A percentile compares a stretch with the other conserved stretches of the same genome.
These are phyloP conservation scores for Dunaliella salina DNA, from an alignment of 163 green algal genomes.

Conservation along the genomic window DNA sequence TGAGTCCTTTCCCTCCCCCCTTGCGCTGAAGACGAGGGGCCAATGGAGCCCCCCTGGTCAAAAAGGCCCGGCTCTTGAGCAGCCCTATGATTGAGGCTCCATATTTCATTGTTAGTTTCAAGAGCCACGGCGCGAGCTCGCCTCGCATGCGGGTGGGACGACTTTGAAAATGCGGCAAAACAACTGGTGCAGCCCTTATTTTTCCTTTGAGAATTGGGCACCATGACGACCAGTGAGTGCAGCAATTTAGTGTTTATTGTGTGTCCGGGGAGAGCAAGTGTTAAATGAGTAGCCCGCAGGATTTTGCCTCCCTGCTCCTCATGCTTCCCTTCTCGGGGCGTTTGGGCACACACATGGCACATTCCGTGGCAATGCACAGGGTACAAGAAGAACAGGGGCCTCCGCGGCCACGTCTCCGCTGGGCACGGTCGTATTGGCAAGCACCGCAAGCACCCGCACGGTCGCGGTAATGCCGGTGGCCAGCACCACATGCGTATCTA, in stretches of 20 bases:
- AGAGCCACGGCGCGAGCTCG: too few relatives aligned
- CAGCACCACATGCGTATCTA: constrained; percentile 98
- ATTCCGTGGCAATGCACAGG: constrained; percentile 28
- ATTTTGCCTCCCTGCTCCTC: not conserved
- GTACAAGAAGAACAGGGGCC: constrained; percentile 95
- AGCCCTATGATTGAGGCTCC: too few relatives aligned
- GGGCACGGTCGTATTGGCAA: constrained; percentile 98
- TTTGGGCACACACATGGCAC: not conserved
- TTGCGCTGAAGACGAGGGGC: too few relatives aligned
- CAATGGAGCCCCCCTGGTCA: too few relatives aligned
- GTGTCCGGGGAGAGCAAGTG: too few relatives aligned
- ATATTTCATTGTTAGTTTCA: too few relatives aligned
- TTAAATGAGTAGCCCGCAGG: not conserved
- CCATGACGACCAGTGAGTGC: constrained; percentile 9
- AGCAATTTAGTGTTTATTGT: not conserved
- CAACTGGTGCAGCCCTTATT: too few relatives aligned
- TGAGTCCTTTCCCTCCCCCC: too few relatives aligned
- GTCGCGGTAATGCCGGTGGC: constrained; percentile 96
- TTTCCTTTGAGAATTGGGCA: not conserved
- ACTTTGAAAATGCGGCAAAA: too few relatives aligned
- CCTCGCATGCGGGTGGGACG: too few relatives aligned
- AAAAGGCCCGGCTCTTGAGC: too few relatives aligned
- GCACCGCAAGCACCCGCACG: constrained; percentile 97
- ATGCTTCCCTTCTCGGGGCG: not conserved
- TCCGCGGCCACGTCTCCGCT: constrained; percentile 92